Evolutionary conservation across 257 asterid genomes (phyloP).

Genomic region (Mentha longifolia): DNA sequence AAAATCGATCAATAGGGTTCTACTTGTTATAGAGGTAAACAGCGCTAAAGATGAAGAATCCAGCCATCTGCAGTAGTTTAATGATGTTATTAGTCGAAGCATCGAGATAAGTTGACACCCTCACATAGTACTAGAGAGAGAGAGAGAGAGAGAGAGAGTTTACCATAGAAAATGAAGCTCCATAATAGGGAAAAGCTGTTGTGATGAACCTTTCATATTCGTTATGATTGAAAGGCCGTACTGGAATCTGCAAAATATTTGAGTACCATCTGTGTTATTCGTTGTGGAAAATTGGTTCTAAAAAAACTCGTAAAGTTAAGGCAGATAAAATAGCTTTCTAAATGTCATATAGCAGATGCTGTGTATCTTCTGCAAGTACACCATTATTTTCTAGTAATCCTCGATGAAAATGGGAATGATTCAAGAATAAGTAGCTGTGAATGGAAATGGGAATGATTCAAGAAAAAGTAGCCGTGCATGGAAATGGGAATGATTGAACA

Average conservation of each 20-base stretch:
- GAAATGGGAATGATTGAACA: background rate
- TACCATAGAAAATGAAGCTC: constrained; percentile 38
- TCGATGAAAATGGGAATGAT: background rate
- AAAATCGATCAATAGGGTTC: background rate
- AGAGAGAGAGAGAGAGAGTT: constrained; percentile 4
- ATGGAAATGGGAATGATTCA: background rate
- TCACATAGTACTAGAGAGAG: background rate
- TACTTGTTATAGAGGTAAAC: constrained; percentile 36
- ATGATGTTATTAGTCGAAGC: background rate
- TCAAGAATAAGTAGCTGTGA: too few species aligned
- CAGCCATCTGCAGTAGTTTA: constrained; percentile 29
- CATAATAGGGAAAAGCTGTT: constrained; percentile 33
- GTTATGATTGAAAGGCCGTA: constrained; percentile 36
- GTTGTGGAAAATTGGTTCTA: background rate
- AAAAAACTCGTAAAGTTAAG: background rate
- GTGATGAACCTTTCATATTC: constrained; percentile 38
- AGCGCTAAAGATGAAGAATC: constrained; percentile 34
- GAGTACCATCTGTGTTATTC: background rate
- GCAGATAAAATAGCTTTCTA: background rate
- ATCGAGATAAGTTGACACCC: background rate
- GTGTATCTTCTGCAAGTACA: background rate
- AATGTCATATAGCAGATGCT: background rate
- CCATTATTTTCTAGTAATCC: too few species aligned
- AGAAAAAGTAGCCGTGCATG: too few species aligned
- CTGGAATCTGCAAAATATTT: constrained; percentile 29